phyloP scores from a whole-genome alignment of 306 rosid genomes.

The Lupinus albus region DNA sequence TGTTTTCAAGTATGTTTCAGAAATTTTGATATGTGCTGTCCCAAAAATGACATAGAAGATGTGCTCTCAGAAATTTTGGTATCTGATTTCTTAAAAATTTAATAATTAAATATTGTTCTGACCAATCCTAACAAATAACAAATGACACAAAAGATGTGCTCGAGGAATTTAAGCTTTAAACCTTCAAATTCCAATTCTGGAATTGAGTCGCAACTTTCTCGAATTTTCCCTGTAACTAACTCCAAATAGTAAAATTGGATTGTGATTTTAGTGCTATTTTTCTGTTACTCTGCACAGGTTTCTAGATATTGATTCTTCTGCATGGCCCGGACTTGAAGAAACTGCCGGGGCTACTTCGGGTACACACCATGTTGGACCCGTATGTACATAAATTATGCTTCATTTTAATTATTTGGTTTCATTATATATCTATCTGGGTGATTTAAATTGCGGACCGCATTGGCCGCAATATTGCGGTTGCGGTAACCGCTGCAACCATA shows the following conservation, averaged over 20 bases:
- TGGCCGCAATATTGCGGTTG: too few species aligned
- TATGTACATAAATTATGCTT: slow-evolving; percentile 40
- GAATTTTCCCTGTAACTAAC: neutral
- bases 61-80: too few species aligned
- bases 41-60: too few species aligned
- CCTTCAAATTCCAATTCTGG: neutral
- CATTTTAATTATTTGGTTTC: neutral
- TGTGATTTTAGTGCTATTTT: neutral
- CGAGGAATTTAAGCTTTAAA: too few species aligned
- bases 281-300: slow-evolving; percentile 48
- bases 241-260: neutral
- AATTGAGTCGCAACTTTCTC: neutral
- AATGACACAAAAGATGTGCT: too few species aligned
- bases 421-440: slow-evolving; percentile 4
- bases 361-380: slow-evolving; percentile 83
- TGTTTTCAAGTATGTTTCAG: slow-evolving; percentile 57
- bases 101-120: too few species aligned
- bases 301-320: slow-evolving; percentile 65
- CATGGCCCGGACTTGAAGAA: slow-evolving; percentile 92
- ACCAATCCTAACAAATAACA: too few species aligned
- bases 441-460: too few species aligned
- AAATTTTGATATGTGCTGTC: too few species aligned
- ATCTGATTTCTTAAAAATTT: too few species aligned
- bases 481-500: too few species aligned
- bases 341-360: slow-evolving; percentile 70